Percentiles rank a stretch among this genome's conserved stretches.
Conservation (phyloP, 2,329 filamentous ascomycete species). For the Verticillium isaacii region DNA sequence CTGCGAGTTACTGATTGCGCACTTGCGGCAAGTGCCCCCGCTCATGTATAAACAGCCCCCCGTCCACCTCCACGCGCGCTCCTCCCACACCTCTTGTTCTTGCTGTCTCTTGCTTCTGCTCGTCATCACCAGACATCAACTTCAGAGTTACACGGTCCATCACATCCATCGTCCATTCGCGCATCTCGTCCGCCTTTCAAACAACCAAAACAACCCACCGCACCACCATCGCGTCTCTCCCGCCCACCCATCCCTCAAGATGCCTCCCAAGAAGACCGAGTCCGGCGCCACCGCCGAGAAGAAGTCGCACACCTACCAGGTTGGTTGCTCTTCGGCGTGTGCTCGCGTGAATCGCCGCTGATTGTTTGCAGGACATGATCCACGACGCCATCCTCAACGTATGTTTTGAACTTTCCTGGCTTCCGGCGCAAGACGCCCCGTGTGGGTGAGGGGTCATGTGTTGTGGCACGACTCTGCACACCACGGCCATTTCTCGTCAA, state of each 20-base stretch:
- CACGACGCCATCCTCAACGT: slow-evolving; percentile 57
- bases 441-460: neutral
- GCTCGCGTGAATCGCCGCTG: slow-evolving; percentile 22
- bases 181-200: slow-evolving; percentile 11
- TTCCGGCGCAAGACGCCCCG: slow-evolving; percentile 31
- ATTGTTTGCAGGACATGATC: slow-evolving; percentile 53
- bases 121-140: slow-evolving; percentile 18
- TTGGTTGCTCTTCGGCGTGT: slow-evolving; percentile 28
- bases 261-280: slow-evolving; percentile 57
- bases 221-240: slow-evolving; percentile 17
- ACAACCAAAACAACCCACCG: slow-evolving; percentile 7
- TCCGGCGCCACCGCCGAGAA: slow-evolving; percentile 30
- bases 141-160: slow-evolving; percentile 17
- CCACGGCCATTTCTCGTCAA: slow-evolving; percentile 30
- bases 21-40: slow-evolving; percentile 45
- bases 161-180: slow-evolving; percentile 15
- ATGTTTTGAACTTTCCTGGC: slow-evolving; percentile 32
- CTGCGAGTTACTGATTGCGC: slow-evolving; percentile 48
- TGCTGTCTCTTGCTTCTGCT: slow-evolving; percentile 16
- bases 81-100: slow-evolving; percentile 32
- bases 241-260: slow-evolving; percentile 28
- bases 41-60: slow-evolving; percentile 53
- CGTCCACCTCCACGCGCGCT: slow-evolving; percentile 42
- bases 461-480: slow-evolving; percentile 1
- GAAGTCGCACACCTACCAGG: slow-evolving; percentile 53